Conservation (phyloP, 2,329 filamentous ascomycete genomes). For the Pestalotiopsis sp. region DNA sequence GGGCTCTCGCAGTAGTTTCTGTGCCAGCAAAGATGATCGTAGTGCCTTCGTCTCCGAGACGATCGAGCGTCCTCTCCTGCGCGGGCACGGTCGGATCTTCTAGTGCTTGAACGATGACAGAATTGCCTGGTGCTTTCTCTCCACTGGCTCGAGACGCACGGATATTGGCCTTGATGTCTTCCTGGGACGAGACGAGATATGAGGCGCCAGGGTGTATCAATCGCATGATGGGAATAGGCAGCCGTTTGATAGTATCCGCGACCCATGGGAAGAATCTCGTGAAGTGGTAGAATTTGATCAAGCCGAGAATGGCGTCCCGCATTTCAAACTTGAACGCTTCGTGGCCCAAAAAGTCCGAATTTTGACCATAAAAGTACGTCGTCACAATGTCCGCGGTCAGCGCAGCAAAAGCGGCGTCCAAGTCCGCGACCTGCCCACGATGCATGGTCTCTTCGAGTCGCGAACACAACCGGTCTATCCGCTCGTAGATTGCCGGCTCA, state of each 20-base stretch:
- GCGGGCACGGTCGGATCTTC: background rate
- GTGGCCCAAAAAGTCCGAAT: background rate
- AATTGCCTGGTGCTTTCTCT: background rate
- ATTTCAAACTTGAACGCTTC: slow-evolving; percentile 4
- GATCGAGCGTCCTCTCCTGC: background rate
- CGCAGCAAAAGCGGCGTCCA: slow-evolving; percentile 2
- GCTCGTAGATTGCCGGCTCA: slow-evolving; percentile 21
- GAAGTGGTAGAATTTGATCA: slow-evolving; percentile 3
- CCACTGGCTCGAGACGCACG: background rate
- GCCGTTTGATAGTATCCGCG: background rate
- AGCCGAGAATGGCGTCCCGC: background rate
- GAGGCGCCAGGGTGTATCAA: background rate
- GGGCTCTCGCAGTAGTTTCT: background rate
- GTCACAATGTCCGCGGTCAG: slow-evolving; percentile 12
- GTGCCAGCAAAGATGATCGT: slow-evolving; percentile 7
- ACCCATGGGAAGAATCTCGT: slow-evolving; percentile 1
- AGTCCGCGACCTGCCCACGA: background rate
- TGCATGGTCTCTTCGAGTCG: background rate
- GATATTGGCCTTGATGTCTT: background rate
- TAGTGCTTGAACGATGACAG: slow-evolving; percentile 3
- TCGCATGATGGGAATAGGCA: background rate
- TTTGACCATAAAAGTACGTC: slow-evolving; percentile 1
- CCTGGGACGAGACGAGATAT: background rate
- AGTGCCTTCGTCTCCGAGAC: slow-evolving; percentile 4
- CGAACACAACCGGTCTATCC: slow-evolving; percentile 8